These are phyloP conservation scores for Penicillium lividum DNA, from an alignment of 495 filamentous ascomycete genomes.

Conservation along the genomic window DNA sequence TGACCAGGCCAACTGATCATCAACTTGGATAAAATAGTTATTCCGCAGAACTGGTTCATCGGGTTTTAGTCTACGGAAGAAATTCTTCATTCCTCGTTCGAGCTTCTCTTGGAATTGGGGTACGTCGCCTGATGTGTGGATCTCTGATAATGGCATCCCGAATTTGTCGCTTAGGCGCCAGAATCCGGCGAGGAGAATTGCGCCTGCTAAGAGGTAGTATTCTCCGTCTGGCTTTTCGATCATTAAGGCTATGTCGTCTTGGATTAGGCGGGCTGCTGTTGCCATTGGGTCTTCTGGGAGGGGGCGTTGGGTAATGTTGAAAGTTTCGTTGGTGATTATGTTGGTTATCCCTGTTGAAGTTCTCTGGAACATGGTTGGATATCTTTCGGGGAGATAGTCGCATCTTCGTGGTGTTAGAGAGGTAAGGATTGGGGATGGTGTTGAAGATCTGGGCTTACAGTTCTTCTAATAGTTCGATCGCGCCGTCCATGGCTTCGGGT, in stretches of 20 bases:
- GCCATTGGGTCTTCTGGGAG: conserved; percentile 82
- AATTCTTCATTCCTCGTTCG: conserved; percentile 81
- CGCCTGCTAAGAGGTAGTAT: conserved; percentile 82
- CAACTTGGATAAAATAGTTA: conserved; percentile 80
- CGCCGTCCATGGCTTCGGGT: conserved; percentile 73
- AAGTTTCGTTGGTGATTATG: conserved; percentile 67
- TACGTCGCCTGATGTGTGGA: conserved; percentile 81
- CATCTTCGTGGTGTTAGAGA: conserved; percentile 30
- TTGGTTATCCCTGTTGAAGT: conserved; percentile 72
- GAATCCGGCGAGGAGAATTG: conserved; percentile 80
- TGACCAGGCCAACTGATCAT: conserved; percentile 71
- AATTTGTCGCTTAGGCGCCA: conserved; percentile 86
- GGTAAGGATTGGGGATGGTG: not conserved
- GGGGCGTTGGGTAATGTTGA: conserved; percentile 67
- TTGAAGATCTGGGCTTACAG: conserved; percentile 40
- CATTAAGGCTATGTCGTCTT: conserved; percentile 90
- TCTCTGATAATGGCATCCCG: conserved; percentile 79
- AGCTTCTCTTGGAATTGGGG: conserved; percentile 76
- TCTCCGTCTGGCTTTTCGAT: conserved; percentile 75
- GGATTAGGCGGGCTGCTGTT: conserved; percentile 69
- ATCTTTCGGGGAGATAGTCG: conserved; percentile 76
- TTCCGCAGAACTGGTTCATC: conserved; percentile 66
- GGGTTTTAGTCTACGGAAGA: conserved; percentile 67
- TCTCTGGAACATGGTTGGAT: conserved; percentile 69
- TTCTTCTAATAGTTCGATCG: conserved; percentile 79